These are phyloP conservation scores for Paecilomyces sp. DNA, from an alignment of 2,329 filamentous ascomycete genomes.

Conservation along the genomic window DNA sequence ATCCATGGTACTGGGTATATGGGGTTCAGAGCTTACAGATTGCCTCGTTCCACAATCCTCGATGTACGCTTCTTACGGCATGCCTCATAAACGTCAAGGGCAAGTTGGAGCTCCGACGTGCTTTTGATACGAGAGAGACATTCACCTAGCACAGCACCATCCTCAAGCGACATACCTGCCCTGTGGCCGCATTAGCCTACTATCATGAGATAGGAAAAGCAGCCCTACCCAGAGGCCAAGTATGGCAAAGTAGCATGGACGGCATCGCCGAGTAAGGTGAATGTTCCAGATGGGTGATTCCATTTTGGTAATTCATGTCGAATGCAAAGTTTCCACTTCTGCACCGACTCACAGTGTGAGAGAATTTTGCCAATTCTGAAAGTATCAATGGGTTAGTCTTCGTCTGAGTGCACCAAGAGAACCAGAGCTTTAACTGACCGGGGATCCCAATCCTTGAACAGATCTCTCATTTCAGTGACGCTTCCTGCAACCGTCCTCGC, in stretches of 20 bases:
- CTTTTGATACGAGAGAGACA: slow-evolving; percentile 44
- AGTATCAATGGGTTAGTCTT: background rate
- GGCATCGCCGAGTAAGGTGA: slow-evolving; percentile 57
- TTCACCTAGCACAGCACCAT: slow-evolving; percentile 51
- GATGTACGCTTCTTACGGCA: slow-evolving; percentile 54
- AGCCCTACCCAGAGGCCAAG: slow-evolving; percentile 39
- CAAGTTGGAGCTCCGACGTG: slow-evolving; percentile 30
- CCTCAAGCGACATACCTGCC: slow-evolving; percentile 56
- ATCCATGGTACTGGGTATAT: background rate
- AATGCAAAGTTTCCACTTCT: slow-evolving; percentile 57
- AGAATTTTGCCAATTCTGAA: slow-evolving; percentile 48
- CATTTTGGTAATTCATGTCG: slow-evolving; percentile 50
- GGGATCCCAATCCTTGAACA: slow-evolving; percentile 54
- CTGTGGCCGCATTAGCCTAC: slow-evolving; percentile 19
- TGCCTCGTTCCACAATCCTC: slow-evolving; percentile 53
- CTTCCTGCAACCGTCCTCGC: slow-evolving; percentile 43
- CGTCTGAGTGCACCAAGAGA: background rate
- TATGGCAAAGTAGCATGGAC: slow-evolving; percentile 61
- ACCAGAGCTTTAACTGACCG: slow-evolving; percentile 14
- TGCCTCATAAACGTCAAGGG: slow-evolving; percentile 44
- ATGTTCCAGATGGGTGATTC: slow-evolving; percentile 49
- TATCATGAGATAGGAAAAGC: background rate
- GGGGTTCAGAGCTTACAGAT: slow-evolving; percentile 13
- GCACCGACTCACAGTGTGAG: slow-evolving; percentile 49
- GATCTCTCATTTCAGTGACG: slow-evolving; percentile 47